Conservation (phyloP, 1,139 yeast genomes). For the Protomyces pachydermus region DNA sequence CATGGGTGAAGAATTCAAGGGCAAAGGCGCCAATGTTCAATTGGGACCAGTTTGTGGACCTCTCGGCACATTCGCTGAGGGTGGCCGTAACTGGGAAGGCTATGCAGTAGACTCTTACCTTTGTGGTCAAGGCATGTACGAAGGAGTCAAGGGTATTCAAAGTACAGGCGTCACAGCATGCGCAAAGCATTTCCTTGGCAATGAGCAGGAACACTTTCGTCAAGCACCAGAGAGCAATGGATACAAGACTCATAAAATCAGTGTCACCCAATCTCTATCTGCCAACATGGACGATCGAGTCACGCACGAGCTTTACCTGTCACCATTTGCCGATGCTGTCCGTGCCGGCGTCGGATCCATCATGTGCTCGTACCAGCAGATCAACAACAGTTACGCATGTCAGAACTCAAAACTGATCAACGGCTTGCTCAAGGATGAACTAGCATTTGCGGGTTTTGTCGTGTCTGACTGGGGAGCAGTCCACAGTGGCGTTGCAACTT, state of each 20-base stretch:
- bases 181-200: conserved; percentile 54
- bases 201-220: conserved; percentile 64
- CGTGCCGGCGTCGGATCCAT: conserved; percentile 58
- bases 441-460: conserved; percentile 64
- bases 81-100: conserved; percentile 65
- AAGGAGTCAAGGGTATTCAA: conserved; percentile 55
- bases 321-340: conserved; percentile 65
- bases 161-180: conserved; percentile 55
- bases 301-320: conserved; percentile 57
- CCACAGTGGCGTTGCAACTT: conserved; percentile 54
- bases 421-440: conserved; percentile 54
- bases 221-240: conserved; percentile 55
- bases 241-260: conserved; percentile 19
- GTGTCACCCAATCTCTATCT: conserved; percentile 32
- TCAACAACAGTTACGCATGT: conserved; percentile 58
- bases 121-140: conserved; percentile 55
- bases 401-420: conserved; percentile 57
- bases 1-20: conserved; percentile 52
- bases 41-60: conserved; percentile 61
- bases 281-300: conserved; percentile 58
- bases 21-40: conserved; percentile 49
- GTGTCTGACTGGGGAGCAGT: conserved; percentile 66
- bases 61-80: conserved; percentile 57
- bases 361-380: conserved; percentile 59
- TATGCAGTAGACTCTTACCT: conserved; percentile 62